These are phyloP conservation scores for Emmonsiellopsis sp. DNA, from an alignment of 2,329 filamentous ascomycete genomes.

Conservation along the genomic window DNA sequence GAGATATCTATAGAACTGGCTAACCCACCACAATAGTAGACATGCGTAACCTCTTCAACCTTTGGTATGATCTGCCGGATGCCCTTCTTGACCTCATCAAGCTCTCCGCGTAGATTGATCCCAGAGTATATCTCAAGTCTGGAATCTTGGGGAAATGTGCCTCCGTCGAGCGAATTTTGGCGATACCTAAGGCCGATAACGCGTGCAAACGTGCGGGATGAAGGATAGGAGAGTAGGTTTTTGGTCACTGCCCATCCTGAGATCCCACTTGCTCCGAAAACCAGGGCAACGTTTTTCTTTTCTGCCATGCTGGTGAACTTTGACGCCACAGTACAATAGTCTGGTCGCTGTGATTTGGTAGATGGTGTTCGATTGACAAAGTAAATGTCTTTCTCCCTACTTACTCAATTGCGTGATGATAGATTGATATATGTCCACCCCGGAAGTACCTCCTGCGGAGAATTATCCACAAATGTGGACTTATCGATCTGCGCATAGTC, in stretches of 20 bases:
- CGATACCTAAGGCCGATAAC: constrained; percentile 21
- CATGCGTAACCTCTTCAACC: constrained; percentile 33
- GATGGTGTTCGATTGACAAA: too few relatives aligned
- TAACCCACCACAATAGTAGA: constrained; percentile 34
- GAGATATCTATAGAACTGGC: not conserved
- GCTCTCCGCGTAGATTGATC: constrained; percentile 21
- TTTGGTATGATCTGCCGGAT: constrained; percentile 27
- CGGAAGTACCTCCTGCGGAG: too few relatives aligned
- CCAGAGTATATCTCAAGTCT: constrained; percentile 12
- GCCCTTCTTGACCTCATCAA: constrained; percentile 23
- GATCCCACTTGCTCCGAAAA: constrained; percentile 24
- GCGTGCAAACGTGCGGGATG: constrained; percentile 17
- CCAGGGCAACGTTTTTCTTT: constrained; percentile 15
- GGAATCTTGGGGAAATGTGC: constrained; percentile 14
- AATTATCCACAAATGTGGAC: too few relatives aligned
- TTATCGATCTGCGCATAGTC: too few relatives aligned
- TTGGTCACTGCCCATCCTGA: constrained; percentile 24
- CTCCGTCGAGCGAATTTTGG: constrained; percentile 10
- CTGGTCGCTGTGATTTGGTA: too few relatives aligned
- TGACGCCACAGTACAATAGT: too few relatives aligned
- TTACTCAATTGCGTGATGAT: too few relatives aligned
- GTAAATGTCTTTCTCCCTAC: too few relatives aligned
- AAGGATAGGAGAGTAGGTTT: constrained; percentile 18
- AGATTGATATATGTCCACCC: too few relatives aligned
- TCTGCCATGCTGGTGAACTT: constrained; percentile 1